These are phyloP conservation scores for Calamus simplicifolius DNA, from an alignment of 176 grass and related monocot species.

Conservation along the genomic window DNA sequence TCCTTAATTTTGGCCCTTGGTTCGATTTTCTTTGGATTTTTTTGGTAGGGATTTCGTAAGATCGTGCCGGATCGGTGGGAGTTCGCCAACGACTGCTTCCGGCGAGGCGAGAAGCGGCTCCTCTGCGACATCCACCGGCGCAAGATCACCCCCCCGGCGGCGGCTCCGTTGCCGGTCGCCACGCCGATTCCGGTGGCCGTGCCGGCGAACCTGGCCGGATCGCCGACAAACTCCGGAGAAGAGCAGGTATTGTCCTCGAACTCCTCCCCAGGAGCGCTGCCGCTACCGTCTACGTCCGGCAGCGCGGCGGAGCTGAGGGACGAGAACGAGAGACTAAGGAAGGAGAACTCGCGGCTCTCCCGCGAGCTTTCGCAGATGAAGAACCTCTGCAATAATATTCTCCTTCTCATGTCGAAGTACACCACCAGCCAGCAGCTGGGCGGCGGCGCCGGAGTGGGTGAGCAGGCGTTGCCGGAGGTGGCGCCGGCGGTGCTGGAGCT, in stretches of 20 bases:
- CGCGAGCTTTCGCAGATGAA: slow-evolving; percentile 73
- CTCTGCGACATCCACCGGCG: slow-evolving; percentile 65
- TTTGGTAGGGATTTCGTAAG: slow-evolving; percentile 65
- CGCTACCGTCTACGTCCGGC: slow-evolving; percentile 5
- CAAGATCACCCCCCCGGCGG: slow-evolving; percentile 28
- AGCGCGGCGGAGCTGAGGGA: slow-evolving; percentile 32
- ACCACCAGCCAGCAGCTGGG: slow-evolving; percentile 27
- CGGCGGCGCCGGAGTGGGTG: not conserved
- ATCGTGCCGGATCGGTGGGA: slow-evolving; percentile 79
- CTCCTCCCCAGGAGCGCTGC: slow-evolving; percentile 30
- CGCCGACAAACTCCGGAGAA: slow-evolving; percentile 42
- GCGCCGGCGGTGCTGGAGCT: slow-evolving; percentile 27
- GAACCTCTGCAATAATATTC: slow-evolving; percentile 80
- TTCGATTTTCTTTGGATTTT: not conserved
- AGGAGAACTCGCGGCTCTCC: slow-evolving; percentile 54
- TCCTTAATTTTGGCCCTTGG: not conserved
- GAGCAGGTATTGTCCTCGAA: slow-evolving; percentile 72
- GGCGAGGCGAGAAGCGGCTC: slow-evolving; percentile 44
- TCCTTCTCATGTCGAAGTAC: slow-evolving; percentile 75
- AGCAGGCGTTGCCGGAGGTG: slow-evolving; percentile 15
- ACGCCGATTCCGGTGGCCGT: slow-evolving; percentile 41
- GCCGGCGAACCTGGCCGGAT: slow-evolving; percentile 24
- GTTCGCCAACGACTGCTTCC: slow-evolving; percentile 83
- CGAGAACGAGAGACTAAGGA: slow-evolving; percentile 53
- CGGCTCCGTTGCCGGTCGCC: not conserved